phyloP scores from a whole-genome alignment of 768 basidiomycete genomes.

The Trametes maxima region DNA sequence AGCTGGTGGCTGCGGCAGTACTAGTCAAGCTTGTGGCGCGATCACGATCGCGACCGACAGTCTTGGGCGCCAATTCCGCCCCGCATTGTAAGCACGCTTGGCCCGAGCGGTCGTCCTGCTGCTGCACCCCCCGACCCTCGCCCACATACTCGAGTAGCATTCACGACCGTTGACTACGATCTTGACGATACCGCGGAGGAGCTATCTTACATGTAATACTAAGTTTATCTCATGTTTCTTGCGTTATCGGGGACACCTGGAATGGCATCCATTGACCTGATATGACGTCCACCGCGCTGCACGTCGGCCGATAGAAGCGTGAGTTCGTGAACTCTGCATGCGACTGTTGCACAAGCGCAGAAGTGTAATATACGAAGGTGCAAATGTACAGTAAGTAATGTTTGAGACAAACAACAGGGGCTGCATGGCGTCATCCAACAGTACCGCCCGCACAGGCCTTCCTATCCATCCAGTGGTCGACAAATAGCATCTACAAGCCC shows the following conservation, averaged over 20 bases:
- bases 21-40: too few species aligned
- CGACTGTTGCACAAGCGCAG: background rate
- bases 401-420: background rate
- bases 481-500: background rate
- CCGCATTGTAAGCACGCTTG: too few species aligned
- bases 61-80: background rate
- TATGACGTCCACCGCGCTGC: background rate
- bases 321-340: background rate
- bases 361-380: background rate
- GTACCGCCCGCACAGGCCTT: background rate
- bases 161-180: background rate
- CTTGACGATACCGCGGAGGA: slow-evolving; percentile 14
- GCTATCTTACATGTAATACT: slow-evolving; percentile 15
- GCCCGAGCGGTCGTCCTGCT: too few species aligned
- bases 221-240: slow-evolving; percentile 7
- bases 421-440: background rate
- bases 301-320: background rate
- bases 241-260: background rate
- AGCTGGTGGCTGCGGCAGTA: background rate
- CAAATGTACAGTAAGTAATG: background rate
- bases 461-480: background rate
- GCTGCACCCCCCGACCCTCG: too few species aligned
- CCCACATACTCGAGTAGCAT: background rate
- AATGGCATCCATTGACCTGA: background rate
- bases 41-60: background rate